These are phyloP conservation scores for Trichoderma endophyticum DNA, from an alignment of 2,329 filamentous ascomycete species.

Conservation along the genomic window DNA sequence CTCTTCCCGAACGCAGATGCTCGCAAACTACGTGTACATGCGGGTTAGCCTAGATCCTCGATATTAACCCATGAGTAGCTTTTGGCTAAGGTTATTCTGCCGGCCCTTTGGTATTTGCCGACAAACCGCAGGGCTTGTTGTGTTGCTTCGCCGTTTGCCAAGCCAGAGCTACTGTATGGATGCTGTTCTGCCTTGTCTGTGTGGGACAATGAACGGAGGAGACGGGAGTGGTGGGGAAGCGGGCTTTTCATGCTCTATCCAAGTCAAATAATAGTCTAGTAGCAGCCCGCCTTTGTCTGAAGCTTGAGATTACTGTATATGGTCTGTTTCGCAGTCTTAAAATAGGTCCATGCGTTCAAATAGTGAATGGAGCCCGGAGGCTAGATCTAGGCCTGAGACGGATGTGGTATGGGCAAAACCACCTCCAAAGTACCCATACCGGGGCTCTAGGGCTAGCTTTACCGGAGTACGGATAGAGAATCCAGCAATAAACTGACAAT, in stretches of 20 bases:
- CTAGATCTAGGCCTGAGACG: neutral
- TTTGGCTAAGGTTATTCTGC: neutral
- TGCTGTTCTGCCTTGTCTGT: neutral
- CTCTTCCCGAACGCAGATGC: neutral
- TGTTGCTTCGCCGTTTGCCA: neutral
- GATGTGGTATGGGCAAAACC: no score
- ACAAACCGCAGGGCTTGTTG: neutral
- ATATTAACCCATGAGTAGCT: neutral
- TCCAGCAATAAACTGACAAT: neutral
- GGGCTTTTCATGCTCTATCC: neutral
- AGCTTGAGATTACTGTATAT: neutral
- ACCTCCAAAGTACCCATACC: neutral
- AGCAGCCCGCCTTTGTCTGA: neutral
- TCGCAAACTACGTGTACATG: neutral
- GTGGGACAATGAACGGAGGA: neutral
- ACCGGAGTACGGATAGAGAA: neutral
- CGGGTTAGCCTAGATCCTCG: neutral
- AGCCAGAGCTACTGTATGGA: neutral
- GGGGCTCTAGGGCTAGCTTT: neutral
- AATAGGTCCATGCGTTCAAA: neutral
- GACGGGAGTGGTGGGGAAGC: neutral
- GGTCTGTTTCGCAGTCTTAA: neutral
- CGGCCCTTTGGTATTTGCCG: neutral
- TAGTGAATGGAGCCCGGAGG: neutral
- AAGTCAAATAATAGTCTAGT: neutral